These are phyloP conservation scores for Trichoderma sp. DNA, from an alignment of 2,329 filamentous ascomycete species.

Conservation along the genomic window DNA sequence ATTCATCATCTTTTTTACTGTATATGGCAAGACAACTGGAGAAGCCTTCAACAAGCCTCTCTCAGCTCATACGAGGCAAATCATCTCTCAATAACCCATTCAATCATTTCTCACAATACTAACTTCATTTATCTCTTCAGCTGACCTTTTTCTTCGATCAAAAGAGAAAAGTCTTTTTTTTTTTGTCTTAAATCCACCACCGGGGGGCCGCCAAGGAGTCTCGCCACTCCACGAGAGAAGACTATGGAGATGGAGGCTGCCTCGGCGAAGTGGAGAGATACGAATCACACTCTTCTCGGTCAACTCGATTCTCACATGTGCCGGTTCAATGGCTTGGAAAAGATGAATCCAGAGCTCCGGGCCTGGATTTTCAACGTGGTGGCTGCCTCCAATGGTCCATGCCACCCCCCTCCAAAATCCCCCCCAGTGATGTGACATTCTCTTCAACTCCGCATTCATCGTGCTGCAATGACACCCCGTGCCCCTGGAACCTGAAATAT, in stretches of 20 bases:
- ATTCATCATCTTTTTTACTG: no score
- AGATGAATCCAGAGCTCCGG: not conserved
- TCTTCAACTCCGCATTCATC: not conserved
- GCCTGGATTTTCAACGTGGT: not conserved
- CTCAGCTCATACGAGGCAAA: not conserved
- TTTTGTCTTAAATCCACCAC: not conserved
- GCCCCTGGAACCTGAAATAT: not conserved
- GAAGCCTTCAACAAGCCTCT: no score
- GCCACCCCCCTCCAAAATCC: not conserved
- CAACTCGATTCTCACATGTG: not conserved
- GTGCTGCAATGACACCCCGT: not conserved
- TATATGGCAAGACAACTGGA: no score
- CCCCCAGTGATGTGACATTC: not conserved
- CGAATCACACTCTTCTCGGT: not conserved
- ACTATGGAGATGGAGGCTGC: not conserved
- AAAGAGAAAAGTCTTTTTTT: not conserved
- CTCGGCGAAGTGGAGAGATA: not conserved
- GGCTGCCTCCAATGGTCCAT: not conserved
- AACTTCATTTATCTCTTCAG: not conserved
- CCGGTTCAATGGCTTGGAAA: not conserved
- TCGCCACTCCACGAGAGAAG: not conserved
- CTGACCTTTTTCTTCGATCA: not conserved
- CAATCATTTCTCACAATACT: not conserved
- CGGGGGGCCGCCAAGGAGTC: not conserved
- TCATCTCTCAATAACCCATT: not conserved